Evolutionary conservation across 2,329 filamentous ascomycete species (phyloP), one percentile per base, ranked within the genome.

Genomic region (Neoarthrinium moseri): DNA sequence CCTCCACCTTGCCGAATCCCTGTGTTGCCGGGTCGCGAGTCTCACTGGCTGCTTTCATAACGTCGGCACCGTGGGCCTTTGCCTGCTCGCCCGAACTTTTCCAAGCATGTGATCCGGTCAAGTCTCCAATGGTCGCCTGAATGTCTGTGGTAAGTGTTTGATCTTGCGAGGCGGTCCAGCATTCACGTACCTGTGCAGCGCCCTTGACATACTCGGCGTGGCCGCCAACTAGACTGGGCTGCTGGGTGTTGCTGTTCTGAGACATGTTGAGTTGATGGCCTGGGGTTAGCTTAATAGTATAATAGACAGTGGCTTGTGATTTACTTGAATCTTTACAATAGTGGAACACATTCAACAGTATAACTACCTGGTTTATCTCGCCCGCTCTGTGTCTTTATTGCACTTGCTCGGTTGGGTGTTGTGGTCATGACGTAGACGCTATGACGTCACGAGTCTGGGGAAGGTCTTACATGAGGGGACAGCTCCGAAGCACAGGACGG

Each of bases 181-280:
- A 42, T 32, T 8, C 22, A 47, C 32, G 5, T 65, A 84, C 85
- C 69, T 86, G 81, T 45, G 80, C 77, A 6, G 80, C 80, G 43
- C 84, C 85, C 58, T 87, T 88, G 57, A 81, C 74, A 57, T 86
- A 89, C 58, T 87, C 80, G 24, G 74, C 82, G 60, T 88, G 85
- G 33, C 78, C 75, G 48, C 75, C 71, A 34, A 87, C 59, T 52
- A 89, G 81, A 35, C 82, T 75, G 17, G 83, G 78, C 49, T 80
- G 69, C 49, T 73, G 62, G 30, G 63, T 54, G 37, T 58, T 45
- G 51, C 67, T 63, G 46, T 57, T 56, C 42, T 52, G 51, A 18
- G 61, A 60, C 49, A 56, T 51, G 50, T 54, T 64, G 56, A 57
- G 42, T 62, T 33, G 29, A 51, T 35, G n/a, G n/a, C n/a, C n/a